Percentiles rank a stretch among this genome's conserved stretches.
phyloP scores from a whole-genome alignment of 495 filamentous ascomycete species.

The Xanthoparmelia taractica region DNA sequence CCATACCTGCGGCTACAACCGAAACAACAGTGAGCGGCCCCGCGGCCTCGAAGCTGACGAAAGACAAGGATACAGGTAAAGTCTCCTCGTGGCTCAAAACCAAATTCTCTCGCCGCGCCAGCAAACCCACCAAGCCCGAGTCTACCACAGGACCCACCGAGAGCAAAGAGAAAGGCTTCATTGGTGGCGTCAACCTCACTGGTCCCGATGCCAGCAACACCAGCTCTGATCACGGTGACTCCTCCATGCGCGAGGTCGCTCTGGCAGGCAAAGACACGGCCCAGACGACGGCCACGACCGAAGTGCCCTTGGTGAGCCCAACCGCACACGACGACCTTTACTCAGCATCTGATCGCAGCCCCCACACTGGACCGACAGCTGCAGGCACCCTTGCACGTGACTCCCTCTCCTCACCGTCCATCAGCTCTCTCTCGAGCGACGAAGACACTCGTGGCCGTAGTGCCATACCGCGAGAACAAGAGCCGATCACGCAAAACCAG shows the following conservation, averaged over 20 bases:
- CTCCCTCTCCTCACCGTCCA: slow-evolving; percentile 14
- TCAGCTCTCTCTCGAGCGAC: slow-evolving; percentile 28
- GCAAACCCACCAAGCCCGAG: slow-evolving; percentile 26
- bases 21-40: slow-evolving; percentile 28
- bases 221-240: slow-evolving; percentile 33
- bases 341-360: slow-evolving; percentile 10
- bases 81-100: slow-evolving; percentile 57
- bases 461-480: slow-evolving; percentile 12
- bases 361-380: neutral
- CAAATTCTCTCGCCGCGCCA: slow-evolving; percentile 40
- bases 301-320: slow-evolving; percentile 13
- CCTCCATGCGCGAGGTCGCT: slow-evolving; percentile 44
- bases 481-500: slow-evolving; percentile 14
- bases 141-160: slow-evolving; percentile 18
- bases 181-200: slow-evolving; percentile 41
- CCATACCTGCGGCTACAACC: slow-evolving; percentile 26
- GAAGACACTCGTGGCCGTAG: slow-evolving; percentile 24
- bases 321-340: slow-evolving; percentile 18
- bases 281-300: slow-evolving; percentile 13
- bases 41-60: slow-evolving; percentile 23
- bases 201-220: slow-evolving; percentile 31
- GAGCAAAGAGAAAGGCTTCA: slow-evolving; percentile 35
- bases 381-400: slow-evolving; percentile 11
- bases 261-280: slow-evolving; percentile 37
- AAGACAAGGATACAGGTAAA: slow-evolving; percentile 31